Percentiles rank a stretch among this genome's conserved stretches.
Evolutionary conservation across 169 alveolate genomes (phyloP).

Genomic region (Eimeria acervulina): DNA sequence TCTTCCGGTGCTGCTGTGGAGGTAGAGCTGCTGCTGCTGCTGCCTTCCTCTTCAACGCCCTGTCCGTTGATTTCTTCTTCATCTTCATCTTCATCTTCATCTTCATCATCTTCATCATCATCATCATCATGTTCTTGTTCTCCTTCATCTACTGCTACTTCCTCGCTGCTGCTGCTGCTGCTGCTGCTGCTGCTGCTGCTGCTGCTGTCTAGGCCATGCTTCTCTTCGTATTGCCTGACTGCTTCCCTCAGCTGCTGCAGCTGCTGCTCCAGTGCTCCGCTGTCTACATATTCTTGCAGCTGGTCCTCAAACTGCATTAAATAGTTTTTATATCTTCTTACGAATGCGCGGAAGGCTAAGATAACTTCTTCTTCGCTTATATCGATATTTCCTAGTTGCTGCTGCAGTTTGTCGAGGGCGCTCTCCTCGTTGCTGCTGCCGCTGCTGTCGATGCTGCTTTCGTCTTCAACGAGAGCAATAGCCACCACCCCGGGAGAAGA

Average conservation of each 20-base stretch:
- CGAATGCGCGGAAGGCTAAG: slow-evolving; percentile 4
- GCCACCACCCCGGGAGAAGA: neutral
- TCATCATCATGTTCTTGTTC: neutral
- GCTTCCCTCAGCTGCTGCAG: slow-evolving; percentile 22
- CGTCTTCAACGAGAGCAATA: neutral
- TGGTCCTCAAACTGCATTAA: neutral
- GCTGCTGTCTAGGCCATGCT: neutral
- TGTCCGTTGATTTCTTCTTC: neutral
- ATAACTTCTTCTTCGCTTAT: neutral
- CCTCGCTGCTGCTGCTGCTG: slow-evolving; percentile 9
- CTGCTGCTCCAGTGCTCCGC: slow-evolving; percentile 20
- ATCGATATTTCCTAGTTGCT: neutral
- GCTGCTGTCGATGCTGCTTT: slow-evolving; percentile 5
- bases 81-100: neutral
- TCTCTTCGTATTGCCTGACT: neutral
- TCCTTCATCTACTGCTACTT: too few relatives aligned
- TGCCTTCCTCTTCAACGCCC: neutral
- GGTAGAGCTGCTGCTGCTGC: slow-evolving; percentile 32
- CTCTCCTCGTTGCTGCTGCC: slow-evolving; percentile 12
- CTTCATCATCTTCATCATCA: neutral
- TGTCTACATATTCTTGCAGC: neutral
- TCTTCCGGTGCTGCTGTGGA: neutral
- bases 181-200: slow-evolving; percentile 10
- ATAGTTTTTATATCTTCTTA: neutral
- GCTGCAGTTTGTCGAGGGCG: neutral